A percentile compares a stretch with the other conserved stretches of the same genome.
Conservation (phyloP, 2,329 filamentous ascomycete species). For the Leptographium lundbergii region DNA sequence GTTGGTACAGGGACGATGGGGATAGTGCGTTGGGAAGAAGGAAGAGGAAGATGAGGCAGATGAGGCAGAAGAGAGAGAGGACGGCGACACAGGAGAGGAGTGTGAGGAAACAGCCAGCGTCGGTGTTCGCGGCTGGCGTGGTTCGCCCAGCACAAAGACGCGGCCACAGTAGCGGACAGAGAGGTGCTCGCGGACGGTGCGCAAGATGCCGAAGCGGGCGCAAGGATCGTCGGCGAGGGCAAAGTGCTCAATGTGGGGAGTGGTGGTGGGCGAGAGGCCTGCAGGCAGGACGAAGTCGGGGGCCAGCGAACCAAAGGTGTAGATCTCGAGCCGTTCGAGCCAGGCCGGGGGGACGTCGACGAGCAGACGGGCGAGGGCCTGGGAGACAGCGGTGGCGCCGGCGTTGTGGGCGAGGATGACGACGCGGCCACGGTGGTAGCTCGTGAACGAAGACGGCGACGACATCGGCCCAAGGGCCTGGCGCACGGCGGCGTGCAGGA, state of each 20-base stretch:
- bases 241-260: conserved; percentile 23
- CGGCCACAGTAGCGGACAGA: conserved; percentile 26
- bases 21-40: too few species aligned
- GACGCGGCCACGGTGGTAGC: conserved; percentile 14
- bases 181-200: conserved; percentile 22
- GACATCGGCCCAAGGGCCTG: conserved; percentile 17
- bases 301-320: conserved; percentile 29
- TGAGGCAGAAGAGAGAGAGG: too few species aligned
- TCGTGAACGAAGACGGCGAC: background rate
- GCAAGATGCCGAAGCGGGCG: conserved; percentile 24
- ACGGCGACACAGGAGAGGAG: too few species aligned
- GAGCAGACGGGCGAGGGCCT: conserved; percentile 23
- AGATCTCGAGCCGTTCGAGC: conserved; percentile 27
- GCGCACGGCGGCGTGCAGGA: conserved; percentile 24
- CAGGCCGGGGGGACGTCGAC: conserved; percentile 24
- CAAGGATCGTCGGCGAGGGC: conserved; percentile 24
- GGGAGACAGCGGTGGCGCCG: conserved; percentile 23
- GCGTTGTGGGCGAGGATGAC: conserved; percentile 28
- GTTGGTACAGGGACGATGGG: too few species aligned
- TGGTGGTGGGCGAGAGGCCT: conserved; percentile 5
- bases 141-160: conserved; percentile 21
- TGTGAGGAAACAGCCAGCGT: background rate
- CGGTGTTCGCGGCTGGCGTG: background rate
- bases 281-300: conserved; percentile 24
- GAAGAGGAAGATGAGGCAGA: too few species aligned